Conservation (phyloP, 352 stramenopile species). For the Phytophthora multivora region DNA sequence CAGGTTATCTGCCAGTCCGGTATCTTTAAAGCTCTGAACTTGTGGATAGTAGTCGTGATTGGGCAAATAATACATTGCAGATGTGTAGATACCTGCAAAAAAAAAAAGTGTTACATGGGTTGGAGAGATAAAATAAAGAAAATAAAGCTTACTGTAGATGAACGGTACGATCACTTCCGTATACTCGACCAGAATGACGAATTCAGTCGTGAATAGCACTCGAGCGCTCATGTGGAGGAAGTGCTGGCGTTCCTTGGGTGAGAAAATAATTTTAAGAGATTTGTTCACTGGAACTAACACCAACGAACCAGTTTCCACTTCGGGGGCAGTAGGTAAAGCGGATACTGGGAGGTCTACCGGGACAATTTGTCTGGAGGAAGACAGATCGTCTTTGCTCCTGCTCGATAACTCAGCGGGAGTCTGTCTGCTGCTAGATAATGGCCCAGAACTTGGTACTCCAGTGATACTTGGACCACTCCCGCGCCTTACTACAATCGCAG, state of each 20-base stretch:
- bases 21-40: conserved; percentile 18
- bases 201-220: conserved; percentile 40
- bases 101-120: not conserved
- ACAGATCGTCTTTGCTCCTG: too few relatives aligned
- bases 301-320: not conserved
- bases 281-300: not conserved
- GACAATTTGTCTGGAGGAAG: not conserved
- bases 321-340: not conserved
- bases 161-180: conserved; percentile 44
- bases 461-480: not conserved
- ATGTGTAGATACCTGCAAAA: conserved; percentile 26
- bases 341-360: not conserved
- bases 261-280: conserved; percentile 1
- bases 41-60: conserved; percentile 43
- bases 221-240: conserved; percentile 20
- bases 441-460: not conserved
- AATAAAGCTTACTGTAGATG: conserved; percentile 37
- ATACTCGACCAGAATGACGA: conserved; percentile 39
- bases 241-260: conserved; percentile 5
- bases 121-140: too few relatives aligned
- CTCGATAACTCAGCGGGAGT: not conserved
- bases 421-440: not conserved
- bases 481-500: not conserved
- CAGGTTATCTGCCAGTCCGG: conserved; percentile 17
- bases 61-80: conserved; percentile 35